Base-by-base conservation (phyloP, 2,329 filamentous ascomycete species). In the Piedraia hortae region DNA sequence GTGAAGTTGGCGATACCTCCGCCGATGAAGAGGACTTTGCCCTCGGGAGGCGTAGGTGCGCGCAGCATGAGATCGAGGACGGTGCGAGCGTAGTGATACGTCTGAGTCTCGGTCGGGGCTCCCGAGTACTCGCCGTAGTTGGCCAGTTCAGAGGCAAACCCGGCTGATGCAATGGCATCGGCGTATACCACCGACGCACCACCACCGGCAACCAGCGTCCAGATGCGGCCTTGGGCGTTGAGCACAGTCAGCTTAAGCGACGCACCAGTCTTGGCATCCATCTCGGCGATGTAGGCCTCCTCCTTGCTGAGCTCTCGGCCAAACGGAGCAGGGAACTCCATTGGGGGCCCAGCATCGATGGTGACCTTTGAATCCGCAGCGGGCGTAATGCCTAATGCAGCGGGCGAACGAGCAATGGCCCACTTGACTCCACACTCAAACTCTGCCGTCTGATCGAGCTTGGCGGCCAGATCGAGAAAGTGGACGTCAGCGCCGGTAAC, bases 1-100 rank as follows among this genome's bases (percentile, higher is more conserved):
- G 85, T 97, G 60, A 97, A 97, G 71, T 97, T 97, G 62, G 85
- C 85, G 62, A 97, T 97, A 63, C 85, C 85, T 57, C 85, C 85
- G 51, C 85, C 85, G 36, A 97, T 93, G 64, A 97, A 97, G 34
- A 97, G 70, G 24, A 97, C 77, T 65, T 93, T 97, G 59, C 85
- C 85, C 43, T 91, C 70, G 29, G 74, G 62, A 50, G 64, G 59
- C 45, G 65, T 50, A 27, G 85, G 82, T 25, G 82, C 71, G 36
- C 85, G 75, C 38, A 97, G 72, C 75, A 97, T 89, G 33, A 97
- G 67, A 49, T 97, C 85, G 31, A 97, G 62, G 32, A 97, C 77
- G 14, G 85, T 97, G 43, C 74, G 73, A 43, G 85, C 80, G 54
- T 97, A 97, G 67, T 93, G 80, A 68, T 75, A 97, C 29, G 85